phyloP scores from a whole-genome alignment of 2,329 filamentous ascomycete genomes.

The Cladophialophora bantiana region DNA sequence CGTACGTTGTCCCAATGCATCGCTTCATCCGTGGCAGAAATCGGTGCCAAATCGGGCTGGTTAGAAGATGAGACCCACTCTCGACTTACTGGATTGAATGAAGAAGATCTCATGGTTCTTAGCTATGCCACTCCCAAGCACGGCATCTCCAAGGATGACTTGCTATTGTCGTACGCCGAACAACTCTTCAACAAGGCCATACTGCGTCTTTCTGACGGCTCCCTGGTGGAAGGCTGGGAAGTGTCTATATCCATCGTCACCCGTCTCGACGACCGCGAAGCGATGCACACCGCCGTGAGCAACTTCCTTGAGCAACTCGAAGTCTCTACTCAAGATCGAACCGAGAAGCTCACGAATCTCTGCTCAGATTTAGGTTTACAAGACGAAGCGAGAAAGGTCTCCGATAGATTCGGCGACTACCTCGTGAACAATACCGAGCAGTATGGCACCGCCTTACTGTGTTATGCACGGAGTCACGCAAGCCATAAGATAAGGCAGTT shows the following conservation, averaged over 20 bases:
- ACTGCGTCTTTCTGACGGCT: slow-evolving; percentile 45
- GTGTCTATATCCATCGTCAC: slow-evolving; percentile 82
- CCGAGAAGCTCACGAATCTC: slow-evolving; percentile 82
- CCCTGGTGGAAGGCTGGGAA: slow-evolving; percentile 79
- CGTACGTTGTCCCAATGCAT: slow-evolving; percentile 81
- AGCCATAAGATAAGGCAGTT: slow-evolving; percentile 81
- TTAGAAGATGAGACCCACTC: slow-evolving; percentile 57
- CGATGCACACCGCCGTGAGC: slow-evolving; percentile 75
- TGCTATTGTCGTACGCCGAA: slow-evolving; percentile 77
- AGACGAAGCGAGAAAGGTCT: slow-evolving; percentile 78
- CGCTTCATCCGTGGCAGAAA: slow-evolving; percentile 78
- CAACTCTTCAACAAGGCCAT: slow-evolving; percentile 56
- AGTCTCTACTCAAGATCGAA: slow-evolving; percentile 71
- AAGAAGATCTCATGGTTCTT: slow-evolving; percentile 84
- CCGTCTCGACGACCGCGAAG: slow-evolving; percentile 75
- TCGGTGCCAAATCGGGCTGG: slow-evolving; percentile 86
- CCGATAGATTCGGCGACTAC: slow-evolving; percentile 85
- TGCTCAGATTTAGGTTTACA: slow-evolving; percentile 80
- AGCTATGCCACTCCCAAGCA: slow-evolving; percentile 70
- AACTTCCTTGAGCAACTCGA: slow-evolving; percentile 76
- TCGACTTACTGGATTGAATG: slow-evolving; percentile 70
- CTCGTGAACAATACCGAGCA: slow-evolving; percentile 74
- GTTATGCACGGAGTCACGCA: slow-evolving; percentile 85
- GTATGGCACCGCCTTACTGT: slow-evolving; percentile 87
- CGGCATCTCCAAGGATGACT: slow-evolving; percentile 77